Evolutionary conservation across 2,329 filamentous ascomycete genomes (phyloP).

Genomic region (Dothideomycetes sp.): DNA sequence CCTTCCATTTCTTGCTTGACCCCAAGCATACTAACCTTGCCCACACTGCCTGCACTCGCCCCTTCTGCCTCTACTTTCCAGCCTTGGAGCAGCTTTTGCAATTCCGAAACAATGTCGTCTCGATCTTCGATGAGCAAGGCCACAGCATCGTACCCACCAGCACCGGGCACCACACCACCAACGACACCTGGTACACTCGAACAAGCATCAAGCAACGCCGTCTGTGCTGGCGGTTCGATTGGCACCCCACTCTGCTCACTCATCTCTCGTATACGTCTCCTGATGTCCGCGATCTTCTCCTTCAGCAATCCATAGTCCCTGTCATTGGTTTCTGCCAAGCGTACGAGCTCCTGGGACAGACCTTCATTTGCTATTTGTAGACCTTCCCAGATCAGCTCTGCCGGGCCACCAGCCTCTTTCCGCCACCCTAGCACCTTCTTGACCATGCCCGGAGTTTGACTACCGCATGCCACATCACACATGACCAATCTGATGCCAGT

Average conservation of each 20-base stretch:
- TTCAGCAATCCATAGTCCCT: slow-evolving; percentile 43
- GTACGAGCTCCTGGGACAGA: slow-evolving; percentile 53
- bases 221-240: slow-evolving; percentile 82
- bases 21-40: slow-evolving; percentile 55
- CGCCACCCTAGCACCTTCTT: slow-evolving; percentile 82
- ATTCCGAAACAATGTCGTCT: slow-evolving; percentile 45
- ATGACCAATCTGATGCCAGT: slow-evolving; percentile 68
- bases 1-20: slow-evolving; percentile 67
- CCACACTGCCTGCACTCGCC: slow-evolving; percentile 24
- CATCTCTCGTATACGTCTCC: slow-evolving; percentile 63
- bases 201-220: slow-evolving; percentile 68
- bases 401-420: slow-evolving; percentile 49
- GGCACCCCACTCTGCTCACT: slow-evolving; percentile 63
- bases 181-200: slow-evolving; percentile 64
- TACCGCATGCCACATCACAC: slow-evolving; percentile 93
- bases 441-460: slow-evolving; percentile 90
- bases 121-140: slow-evolving; percentile 70
- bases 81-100: slow-evolving; percentile 51
- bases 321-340: slow-evolving; percentile 37
- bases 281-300: slow-evolving; percentile 39
- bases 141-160: slow-evolving; percentile 86
- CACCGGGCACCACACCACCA: slow-evolving; percentile 86
- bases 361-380: slow-evolving; percentile 65
- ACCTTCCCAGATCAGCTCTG: slow-evolving; percentile 60
- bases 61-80: slow-evolving; percentile 46